Evolutionary conservation across 805 yeast genomes (phyloP).

Genomic region (Teunomyces panamensis): DNA sequence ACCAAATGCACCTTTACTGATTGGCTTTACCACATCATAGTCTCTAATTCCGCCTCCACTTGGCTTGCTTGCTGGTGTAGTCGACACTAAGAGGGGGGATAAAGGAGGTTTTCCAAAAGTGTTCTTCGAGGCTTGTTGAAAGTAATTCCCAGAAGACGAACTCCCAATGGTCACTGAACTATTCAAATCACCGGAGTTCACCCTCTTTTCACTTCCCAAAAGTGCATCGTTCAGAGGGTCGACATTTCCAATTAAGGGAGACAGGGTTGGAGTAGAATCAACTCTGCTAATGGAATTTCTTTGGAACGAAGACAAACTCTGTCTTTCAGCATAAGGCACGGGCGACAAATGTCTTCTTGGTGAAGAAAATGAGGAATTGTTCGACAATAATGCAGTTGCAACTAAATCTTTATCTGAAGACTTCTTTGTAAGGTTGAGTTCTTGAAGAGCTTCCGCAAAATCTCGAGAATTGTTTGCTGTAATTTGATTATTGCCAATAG

Average conservation of each 20-base stretch:
- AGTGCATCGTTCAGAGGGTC: constrained; percentile 10
- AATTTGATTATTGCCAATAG: constrained; percentile 6
- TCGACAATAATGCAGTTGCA: constrained; percentile 5
- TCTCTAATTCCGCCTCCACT: constrained; percentile 73
- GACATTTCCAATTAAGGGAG: constrained; percentile 12
- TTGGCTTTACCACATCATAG: constrained; percentile 87
- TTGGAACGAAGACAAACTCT: constrained; percentile 62
- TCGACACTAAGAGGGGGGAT: constrained; percentile 75
- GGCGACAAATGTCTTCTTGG: constrained; percentile 62
- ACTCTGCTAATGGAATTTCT: constrained; percentile 35
- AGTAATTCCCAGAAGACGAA: background rate
- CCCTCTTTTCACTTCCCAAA: constrained; percentile 13
- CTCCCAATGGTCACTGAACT: background rate
- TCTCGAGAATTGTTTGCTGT: constrained; percentile 20
- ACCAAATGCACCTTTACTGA: constrained; percentile 97
- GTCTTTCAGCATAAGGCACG: constrained; percentile 40
- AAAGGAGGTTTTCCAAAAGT: constrained; percentile 54
- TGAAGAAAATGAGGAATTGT: constrained; percentile 37
- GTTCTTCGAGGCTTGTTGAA: background rate
- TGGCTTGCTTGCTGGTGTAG: constrained; percentile 52
- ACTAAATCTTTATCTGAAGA: constrained; percentile 15
- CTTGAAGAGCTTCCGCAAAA: constrained; percentile 24
- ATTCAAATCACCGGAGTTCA: constrained; percentile 17
- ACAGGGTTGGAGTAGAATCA: constrained; percentile 11
- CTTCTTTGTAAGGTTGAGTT: constrained; percentile 23